phyloP scores from a whole-genome alignment of 352 stramenopile species.

The Pythium phragmiticola region DNA sequence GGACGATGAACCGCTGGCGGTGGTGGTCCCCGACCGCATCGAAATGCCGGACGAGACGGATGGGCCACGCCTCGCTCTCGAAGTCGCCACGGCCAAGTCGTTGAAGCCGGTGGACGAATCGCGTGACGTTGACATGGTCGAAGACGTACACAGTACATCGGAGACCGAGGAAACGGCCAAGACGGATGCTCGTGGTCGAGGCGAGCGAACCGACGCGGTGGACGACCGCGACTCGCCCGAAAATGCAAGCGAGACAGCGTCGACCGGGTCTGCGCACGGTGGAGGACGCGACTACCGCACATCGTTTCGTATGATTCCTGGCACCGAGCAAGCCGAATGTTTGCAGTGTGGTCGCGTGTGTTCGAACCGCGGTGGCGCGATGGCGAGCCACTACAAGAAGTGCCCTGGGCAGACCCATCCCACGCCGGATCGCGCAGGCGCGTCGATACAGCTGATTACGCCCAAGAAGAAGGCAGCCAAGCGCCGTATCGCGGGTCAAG shows the following conservation, averaged over 20 bases:
- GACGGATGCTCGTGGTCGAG: not conserved
- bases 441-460: constrained; percentile 12
- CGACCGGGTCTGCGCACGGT: not conserved
- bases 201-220: not conserved
- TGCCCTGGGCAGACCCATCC: not conserved
- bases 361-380: not conserved
- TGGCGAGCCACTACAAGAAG: constrained; percentile 13
- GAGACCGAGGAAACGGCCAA: not conserved
- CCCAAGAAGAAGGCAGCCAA: constrained; percentile 23
- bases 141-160: not conserved
- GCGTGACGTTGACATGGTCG: constrained; percentile 1
- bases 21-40: constrained; percentile 6
- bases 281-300: constrained; percentile 3
- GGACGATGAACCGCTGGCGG: not conserved
- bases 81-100: not conserved
- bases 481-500: constrained; percentile 15
- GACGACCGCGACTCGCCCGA: not conserved
- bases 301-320: constrained; percentile 4
- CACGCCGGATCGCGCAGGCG: not conserved
- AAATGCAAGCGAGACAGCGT: constrained; percentile 7
- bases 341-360: constrained; percentile 11
- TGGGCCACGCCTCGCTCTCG: not conserved
- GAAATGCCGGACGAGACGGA: constrained; percentile 1
- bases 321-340: constrained; percentile 17
- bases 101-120: no score